A percentile compares a stretch with the other conserved stretches of the same genome.
Conservation (phyloP, 441 rosid genomes). For the Theobroma grandiflorum region DNA sequence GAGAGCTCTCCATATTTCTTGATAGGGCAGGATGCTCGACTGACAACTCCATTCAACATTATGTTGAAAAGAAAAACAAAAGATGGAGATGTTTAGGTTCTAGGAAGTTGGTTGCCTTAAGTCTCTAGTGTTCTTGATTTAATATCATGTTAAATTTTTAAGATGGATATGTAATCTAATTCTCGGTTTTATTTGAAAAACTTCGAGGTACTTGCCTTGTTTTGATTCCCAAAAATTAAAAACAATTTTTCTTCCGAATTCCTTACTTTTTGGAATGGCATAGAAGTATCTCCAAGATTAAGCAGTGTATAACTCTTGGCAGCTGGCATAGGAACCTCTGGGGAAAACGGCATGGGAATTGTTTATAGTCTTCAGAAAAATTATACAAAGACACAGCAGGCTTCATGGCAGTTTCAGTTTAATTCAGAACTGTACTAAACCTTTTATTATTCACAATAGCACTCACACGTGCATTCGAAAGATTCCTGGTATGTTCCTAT, state of each 20-base stretch:
- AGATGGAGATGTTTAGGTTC: not conserved
- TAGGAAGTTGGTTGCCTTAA: not conserved
- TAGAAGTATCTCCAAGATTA: not conserved
- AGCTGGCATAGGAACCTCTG: constrained; percentile 6
- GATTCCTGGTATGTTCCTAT: constrained; percentile 38
- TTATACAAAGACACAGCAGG: not conserved
- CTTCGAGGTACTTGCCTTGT: not conserved
- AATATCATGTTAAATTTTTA: too few relatives aligned
- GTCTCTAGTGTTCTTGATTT: not conserved
- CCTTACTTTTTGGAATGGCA: not conserved
- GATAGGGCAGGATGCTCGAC: not conserved
- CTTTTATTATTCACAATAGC: constrained; percentile 21
- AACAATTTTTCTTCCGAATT: not conserved
- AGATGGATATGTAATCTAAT: too few relatives aligned
- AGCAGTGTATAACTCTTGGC: not conserved
- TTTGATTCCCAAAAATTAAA: not conserved
- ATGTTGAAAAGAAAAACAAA: not conserved
- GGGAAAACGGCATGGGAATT: not conserved
- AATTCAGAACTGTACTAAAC: constrained; percentile 14
- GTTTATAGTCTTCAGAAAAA: not conserved
- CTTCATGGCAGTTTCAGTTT: constrained; percentile 29
- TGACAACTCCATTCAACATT: constrained; percentile 1
- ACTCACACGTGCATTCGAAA: constrained; percentile 35
- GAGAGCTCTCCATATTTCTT: not conserved
- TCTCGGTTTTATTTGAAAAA: too few relatives aligned